Evolutionary conservation across 768 basidiomycete genomes (phyloP).

Genomic region (Pluteus cervinus): DNA sequence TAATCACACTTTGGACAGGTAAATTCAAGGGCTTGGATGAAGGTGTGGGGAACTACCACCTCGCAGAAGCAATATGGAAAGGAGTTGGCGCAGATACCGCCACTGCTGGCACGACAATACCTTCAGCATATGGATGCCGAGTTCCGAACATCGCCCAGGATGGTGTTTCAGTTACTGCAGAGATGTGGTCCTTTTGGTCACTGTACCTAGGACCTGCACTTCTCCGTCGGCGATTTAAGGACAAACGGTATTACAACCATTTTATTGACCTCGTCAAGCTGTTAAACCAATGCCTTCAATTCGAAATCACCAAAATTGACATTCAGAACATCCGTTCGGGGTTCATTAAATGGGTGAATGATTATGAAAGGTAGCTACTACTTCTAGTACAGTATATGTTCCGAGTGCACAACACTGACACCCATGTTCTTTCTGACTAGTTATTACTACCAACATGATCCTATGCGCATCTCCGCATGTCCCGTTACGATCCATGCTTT

Average conservation of each 20-base stretch:
- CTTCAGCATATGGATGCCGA: slow-evolving; percentile 27
- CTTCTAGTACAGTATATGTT: neutral
- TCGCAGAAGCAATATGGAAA: slow-evolving; percentile 31
- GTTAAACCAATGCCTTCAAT: slow-evolving; percentile 29
- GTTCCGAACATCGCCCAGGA: slow-evolving; percentile 27
- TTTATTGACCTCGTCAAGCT: slow-evolving; percentile 33
- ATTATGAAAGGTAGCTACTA: slow-evolving; percentile 29
- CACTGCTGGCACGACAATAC: slow-evolving; percentile 27
- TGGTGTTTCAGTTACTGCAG: slow-evolving; percentile 22
- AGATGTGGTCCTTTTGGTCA: slow-evolving; percentile 34
- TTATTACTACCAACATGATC: slow-evolving; percentile 21
- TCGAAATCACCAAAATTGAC: slow-evolving; percentile 21
- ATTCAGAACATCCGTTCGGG: slow-evolving; percentile 19
- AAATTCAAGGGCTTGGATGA: slow-evolving; percentile 33
- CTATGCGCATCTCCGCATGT: slow-evolving; percentile 18
- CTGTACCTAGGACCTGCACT: slow-evolving; percentile 32
- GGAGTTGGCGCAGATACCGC: slow-evolving; percentile 27
- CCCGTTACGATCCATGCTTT: slow-evolving; percentile 25
- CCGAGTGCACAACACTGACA: too few species aligned
- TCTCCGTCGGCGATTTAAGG: slow-evolving; percentile 23
- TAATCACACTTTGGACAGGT: slow-evolving; percentile 32
- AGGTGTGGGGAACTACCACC: slow-evolving; percentile 20
- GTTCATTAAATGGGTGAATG: slow-evolving; percentile 28
- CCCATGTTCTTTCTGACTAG: slow-evolving; percentile 13
- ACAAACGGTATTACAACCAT: slow-evolving; percentile 32